Evolutionary conservation across 371 early-diverging fungal genomes (phyloP).

Genomic region (Mucor saturninus): DNA sequence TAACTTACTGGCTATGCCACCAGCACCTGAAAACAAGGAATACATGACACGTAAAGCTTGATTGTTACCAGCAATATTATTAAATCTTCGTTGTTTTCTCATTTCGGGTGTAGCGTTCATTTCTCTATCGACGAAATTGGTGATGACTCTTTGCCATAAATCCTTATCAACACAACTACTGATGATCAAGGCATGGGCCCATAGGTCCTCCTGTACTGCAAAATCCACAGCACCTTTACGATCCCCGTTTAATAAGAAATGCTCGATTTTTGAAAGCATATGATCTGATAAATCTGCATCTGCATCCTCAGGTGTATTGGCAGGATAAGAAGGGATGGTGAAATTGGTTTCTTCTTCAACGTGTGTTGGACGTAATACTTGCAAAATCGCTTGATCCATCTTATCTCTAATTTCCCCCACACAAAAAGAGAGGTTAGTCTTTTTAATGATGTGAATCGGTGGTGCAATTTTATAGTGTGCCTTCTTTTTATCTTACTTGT

Average conservation of each 20-base stretch:
- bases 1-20: constrained; percentile 53
- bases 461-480: too few species aligned
- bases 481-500: constrained; percentile 54
- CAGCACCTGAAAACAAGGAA: constrained; percentile 75
- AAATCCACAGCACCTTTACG: constrained; percentile 75
- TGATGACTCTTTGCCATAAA: constrained; percentile 81
- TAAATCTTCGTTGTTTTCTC: constrained; percentile 28
- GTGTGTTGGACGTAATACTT: constrained; percentile 38
- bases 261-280: constrained; percentile 62
- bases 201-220: constrained; percentile 73
- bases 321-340: constrained; percentile 44
- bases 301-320: constrained; percentile 15
- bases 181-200: constrained; percentile 92
- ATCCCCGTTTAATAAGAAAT: constrained; percentile 74
- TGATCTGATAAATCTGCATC: constrained; percentile 34
- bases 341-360: constrained; percentile 41
- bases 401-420: constrained; percentile 40
- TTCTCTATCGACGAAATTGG: constrained; percentile 68
- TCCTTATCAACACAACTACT: constrained; percentile 86
- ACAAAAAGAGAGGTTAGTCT: too few species aligned
- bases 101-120: constrained; percentile 44
- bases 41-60: constrained; percentile 75
- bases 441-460: too few species aligned
- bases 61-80: constrained; percentile 53
- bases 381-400: constrained; percentile 60